Evolutionary conservation across 352 stramenopile species (phyloP).

Genomic region (Globisporangium cederbergense): DNA sequence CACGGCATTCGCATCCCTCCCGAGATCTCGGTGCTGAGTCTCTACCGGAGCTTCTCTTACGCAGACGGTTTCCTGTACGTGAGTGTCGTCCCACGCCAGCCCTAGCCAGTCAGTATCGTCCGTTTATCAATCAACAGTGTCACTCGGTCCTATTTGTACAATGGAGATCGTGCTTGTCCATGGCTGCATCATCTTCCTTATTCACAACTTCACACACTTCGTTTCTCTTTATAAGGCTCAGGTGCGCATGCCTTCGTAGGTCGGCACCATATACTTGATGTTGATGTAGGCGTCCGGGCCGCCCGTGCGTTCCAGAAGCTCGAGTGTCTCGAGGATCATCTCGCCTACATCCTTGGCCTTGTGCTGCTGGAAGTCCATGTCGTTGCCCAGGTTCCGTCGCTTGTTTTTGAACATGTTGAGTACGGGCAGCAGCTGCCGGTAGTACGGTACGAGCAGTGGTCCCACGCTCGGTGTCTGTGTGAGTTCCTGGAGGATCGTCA

Average conservation of each 20-base stretch:
- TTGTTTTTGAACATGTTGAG: constrained; percentile 91
- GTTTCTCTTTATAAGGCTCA: constrained; percentile 7
- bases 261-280: constrained; percentile 97
- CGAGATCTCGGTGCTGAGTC: constrained; percentile 46
- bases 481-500: constrained; percentile 63
- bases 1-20: constrained; percentile 55
- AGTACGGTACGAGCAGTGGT: constrained; percentile 87
- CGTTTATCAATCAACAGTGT: too few species aligned
- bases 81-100: constrained; percentile 21
- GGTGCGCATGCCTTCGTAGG: constrained; percentile 82
- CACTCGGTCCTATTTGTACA: background rate
- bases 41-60: constrained; percentile 70
- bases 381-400: constrained; percentile 87
- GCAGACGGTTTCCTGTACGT: constrained; percentile 80
- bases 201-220: background rate
- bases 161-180: background rate
- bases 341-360: constrained; percentile 77
- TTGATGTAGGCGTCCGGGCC: constrained; percentile 90
- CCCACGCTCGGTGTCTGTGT: constrained; percentile 58
- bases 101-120: background rate
- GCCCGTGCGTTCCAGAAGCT: constrained; percentile 81
- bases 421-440: constrained; percentile 86
- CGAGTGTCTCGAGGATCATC: constrained; percentile 85
- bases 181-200: background rate
- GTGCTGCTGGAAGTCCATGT: constrained; percentile 90